phyloP scores from a whole-genome alignment of 2,329 filamentous ascomycete species.

The Dactylellina leptospora region DNA sequence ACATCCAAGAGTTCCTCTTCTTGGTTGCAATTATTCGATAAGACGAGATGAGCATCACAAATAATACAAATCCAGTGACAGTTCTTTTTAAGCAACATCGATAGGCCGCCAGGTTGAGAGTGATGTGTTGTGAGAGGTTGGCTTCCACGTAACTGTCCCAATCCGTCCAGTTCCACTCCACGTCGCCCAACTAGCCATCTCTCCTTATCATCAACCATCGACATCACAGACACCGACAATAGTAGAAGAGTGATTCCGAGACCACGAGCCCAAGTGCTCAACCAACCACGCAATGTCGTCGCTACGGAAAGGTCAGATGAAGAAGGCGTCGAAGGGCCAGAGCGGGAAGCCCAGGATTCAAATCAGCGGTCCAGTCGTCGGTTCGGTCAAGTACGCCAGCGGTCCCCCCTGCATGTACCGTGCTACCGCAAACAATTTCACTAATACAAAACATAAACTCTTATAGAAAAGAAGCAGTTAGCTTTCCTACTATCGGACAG shows the following conservation, averaged over 20 bases:
- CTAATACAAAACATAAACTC: no score
- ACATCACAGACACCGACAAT: neutral
- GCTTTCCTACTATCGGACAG: conserved; percentile 47
- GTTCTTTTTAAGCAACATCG: no score
- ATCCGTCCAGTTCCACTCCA: neutral
- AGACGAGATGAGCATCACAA: no score
- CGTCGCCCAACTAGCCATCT: neutral
- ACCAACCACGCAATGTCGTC: conserved; percentile 35
- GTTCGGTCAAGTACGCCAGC: conserved; percentile 20
- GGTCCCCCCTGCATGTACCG: no score
- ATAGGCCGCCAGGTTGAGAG: neutral
- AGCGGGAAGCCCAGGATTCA: neutral
- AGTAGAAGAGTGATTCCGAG: neutral
- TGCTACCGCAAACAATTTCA: no score
- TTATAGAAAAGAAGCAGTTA: conserved; percentile 29
- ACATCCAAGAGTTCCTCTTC: no score
- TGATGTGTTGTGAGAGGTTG: neutral
- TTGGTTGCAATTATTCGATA: no score
- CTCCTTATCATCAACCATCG: neutral
- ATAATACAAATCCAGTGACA: no score
- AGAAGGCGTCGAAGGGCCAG: neutral
- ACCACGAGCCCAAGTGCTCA: neutral
- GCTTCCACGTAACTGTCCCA: neutral
- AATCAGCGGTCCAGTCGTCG: conserved; percentile 29
- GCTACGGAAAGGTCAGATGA: conserved; percentile 35